A percentile compares a stretch with the other conserved stretches of the same genome.
Conservation (phyloP, 2,329 filamentous ascomycete genomes). For the Trichoderma breve region DNA sequence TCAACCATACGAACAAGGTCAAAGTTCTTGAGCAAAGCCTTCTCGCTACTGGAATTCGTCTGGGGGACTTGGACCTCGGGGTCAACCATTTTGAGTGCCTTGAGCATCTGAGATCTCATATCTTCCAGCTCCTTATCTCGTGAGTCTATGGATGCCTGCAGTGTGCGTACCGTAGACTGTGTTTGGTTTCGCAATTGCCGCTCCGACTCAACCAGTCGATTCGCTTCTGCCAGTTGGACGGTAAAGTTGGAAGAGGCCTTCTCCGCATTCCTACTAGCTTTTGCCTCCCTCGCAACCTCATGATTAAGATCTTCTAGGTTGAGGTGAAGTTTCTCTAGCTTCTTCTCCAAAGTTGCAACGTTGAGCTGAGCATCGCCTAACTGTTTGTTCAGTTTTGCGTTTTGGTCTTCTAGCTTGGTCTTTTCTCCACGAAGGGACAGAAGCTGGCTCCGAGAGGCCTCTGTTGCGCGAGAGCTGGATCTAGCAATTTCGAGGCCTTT, state of each 20-base stretch:
- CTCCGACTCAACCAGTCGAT: slow-evolving; percentile 87
- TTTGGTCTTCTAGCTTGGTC: slow-evolving; percentile 76
- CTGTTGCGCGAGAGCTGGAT: slow-evolving; percentile 79
- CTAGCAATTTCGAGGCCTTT: slow-evolving; percentile 95
- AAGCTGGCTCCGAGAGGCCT: slow-evolving; percentile 77
- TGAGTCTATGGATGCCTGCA: slow-evolving; percentile 76
- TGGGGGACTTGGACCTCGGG: slow-evolving; percentile 67
- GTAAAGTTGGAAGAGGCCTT: slow-evolving; percentile 78
- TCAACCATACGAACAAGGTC: slow-evolving; percentile 85
- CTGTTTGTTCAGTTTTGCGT: slow-evolving; percentile 75
- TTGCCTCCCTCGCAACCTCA: slow-evolving; percentile 85
- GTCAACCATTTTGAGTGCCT: slow-evolving; percentile 83
- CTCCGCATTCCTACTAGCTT: slow-evolving; percentile 84
- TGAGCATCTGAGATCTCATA: slow-evolving; percentile 74
- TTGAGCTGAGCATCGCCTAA: slow-evolving; percentile 81
- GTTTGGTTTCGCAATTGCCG: slow-evolving; percentile 80
- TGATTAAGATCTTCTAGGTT: slow-evolving; percentile 90
- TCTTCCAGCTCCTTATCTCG: slow-evolving; percentile 79
- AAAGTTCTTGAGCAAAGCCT: slow-evolving; percentile 69
- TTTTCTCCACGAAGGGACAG: slow-evolving; percentile 79
- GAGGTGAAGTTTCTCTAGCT: slow-evolving; percentile 86
- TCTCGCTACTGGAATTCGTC: slow-evolving; percentile 59
- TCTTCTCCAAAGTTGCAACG: slow-evolving; percentile 84
- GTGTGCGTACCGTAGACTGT: slow-evolving; percentile 77
- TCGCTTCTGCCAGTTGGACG: slow-evolving; percentile 82